Evolutionary conservation across 2,329 filamentous ascomycete genomes (phyloP), one percentile per base, ranked within the genome.

Genomic region (Epichloe scottii): DNA sequence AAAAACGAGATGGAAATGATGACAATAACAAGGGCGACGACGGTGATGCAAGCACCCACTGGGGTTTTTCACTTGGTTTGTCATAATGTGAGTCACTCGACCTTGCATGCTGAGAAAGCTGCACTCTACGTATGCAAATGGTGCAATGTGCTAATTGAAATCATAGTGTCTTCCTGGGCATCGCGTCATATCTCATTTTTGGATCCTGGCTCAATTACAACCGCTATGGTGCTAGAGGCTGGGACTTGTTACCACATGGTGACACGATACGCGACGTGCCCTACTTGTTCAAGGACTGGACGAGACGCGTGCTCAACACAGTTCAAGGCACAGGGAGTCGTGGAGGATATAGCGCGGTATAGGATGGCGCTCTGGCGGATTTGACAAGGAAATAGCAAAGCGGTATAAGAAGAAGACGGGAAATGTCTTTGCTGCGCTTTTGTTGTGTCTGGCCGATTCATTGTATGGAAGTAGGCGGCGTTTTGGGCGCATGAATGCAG

Each of bases 171-270:
- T 98, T 98, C 78, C 77, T 97, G 55, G 80, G 80, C 44, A 85
- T 82, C 40, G 89, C 93, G 2, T 73, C 90, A 23, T 98, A 97
- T 71, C 83, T 98, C 57, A 95, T 97, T 66, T 97, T 97, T 63
- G 90, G 91, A 57, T 95, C 90, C 19, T 98, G 93, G 93, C 82
- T 97, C 66, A 97, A 97, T 74, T 97, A 97, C 77, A 96, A 89
- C 72, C 87, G 90, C 55, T 95, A 95, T 68, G 91, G 91, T 46
- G 90, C 91, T 49, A 79, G 91, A 43, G 93, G 93, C 52, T 97
- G 90, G 90, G 93, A 97, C 62, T 77, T 96, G 17, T 75, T 97
- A 17, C 93, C 93, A 14, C 91, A 97, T 65, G 87, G 87, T 57
- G 93, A 98, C 67, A 86, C 87, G 0, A 85, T 97, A 59, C 84